Base-by-base conservation (phyloP, 129 eudicot species). In the Silybum marianum region DNA sequence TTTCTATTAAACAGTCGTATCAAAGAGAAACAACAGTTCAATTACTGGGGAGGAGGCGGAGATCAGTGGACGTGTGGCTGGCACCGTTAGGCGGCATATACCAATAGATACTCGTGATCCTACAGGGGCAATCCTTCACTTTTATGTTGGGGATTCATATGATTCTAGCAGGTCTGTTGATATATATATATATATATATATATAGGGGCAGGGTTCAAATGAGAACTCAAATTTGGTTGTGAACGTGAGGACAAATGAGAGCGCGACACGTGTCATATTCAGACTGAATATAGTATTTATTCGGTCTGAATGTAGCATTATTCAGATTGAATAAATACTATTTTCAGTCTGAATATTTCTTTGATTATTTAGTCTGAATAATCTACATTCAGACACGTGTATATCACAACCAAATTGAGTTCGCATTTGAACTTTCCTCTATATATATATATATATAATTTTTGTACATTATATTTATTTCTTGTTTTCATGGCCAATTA, bases 81-180 rank as follows among this genome's bases (percentile, higher is more conserved):
- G 99, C 28, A 95, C 99, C 6, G 98, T 95, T 63, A 93, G 99
- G 80, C 83, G 99, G 34, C 93, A 91, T 70, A 93, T 91, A 46
- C 97, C 99, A 46, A 87, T 93, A 77, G 99, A 93, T 83, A 93
- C 97, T 40, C 98, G 99, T 39, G 99, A 95, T 69, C 92, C 91
- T 67, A 81, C 69, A 23, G 99, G 99, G 48, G 99, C 99, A 23
- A 91, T 90, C 71, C 95, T 95, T 79, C 99, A 95, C 84, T 95
- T 95, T 62, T 93, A 85, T 87, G 98, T 93, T 46, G 99, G 99
- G 48, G 98, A 95, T 83, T 82, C 94, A 2, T 93, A 91, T 86
- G 99, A 95, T 86, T 76, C 93, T 48, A 92, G 80, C 84, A 89
- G 97, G 99, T 95, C 16, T 46, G 65, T 78, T 69, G 24, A 42